These are phyloP conservation scores for Apophysomyces elegans DNA, from an alignment of 371 early-diverging fungal species.

Conservation along the genomic window DNA sequence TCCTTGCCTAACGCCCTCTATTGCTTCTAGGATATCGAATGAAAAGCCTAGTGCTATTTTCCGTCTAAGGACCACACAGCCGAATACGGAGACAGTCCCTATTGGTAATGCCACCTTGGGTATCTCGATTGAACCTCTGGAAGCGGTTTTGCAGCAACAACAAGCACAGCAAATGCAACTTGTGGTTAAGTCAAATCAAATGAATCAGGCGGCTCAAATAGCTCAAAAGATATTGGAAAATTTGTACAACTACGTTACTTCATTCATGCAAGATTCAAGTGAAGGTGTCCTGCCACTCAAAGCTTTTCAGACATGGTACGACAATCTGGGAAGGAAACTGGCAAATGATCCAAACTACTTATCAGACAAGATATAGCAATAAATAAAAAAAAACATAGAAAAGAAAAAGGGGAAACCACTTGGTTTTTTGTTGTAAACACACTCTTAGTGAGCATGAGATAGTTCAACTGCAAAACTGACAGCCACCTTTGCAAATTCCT, in stretches of 20 bases:
- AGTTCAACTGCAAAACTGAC: constrained; percentile 88
- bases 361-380: constrained; percentile 28
- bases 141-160: constrained; percentile 63
- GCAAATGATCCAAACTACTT: constrained; percentile 60
- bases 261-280: constrained; percentile 64
- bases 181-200: constrained; percentile 29
- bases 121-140: constrained; percentile 87
- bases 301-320: constrained; percentile 91
- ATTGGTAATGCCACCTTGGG: constrained; percentile 77
- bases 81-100: constrained; percentile 10
- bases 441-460: constrained; percentile 33
- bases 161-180: constrained; percentile 8
- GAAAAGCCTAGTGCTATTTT: constrained; percentile 91
- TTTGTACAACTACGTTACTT: constrained; percentile 80
- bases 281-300: constrained; percentile 66
- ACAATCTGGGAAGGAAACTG: constrained; percentile 61
- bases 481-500: constrained; percentile 81
- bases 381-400: background rate
- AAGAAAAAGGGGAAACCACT: too few species aligned
- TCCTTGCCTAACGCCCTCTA: background rate
- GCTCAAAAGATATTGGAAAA: constrained; percentile 63
- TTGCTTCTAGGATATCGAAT: constrained; percentile 67
- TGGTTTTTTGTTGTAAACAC: too few species aligned
- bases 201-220: constrained; percentile 41
- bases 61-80: constrained; percentile 37